These are phyloP conservation scores for Pythium grandisporangium DNA, from an alignment of 352 stramenopile species.

Conservation along the genomic window DNA sequence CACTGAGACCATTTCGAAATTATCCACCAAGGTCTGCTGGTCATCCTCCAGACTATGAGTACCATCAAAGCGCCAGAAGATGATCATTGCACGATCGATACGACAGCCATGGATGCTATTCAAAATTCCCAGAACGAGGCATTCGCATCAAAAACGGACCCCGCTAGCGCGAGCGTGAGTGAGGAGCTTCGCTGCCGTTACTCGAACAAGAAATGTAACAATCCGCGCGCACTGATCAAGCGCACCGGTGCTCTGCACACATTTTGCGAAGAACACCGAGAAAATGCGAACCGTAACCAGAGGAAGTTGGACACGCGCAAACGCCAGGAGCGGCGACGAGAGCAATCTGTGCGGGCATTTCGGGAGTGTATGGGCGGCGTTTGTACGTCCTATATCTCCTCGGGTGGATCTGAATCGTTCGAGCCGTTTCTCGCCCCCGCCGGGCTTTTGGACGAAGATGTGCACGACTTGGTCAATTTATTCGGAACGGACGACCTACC, in stretches of 20 bases:
- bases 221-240: conserved; percentile 9
- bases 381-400: too few relatives aligned
- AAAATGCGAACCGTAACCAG: conserved; percentile 16
- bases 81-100: too few relatives aligned
- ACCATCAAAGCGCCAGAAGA: too few relatives aligned
- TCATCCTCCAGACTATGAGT: too few relatives aligned
- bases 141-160: too few relatives aligned
- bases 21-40: too few relatives aligned
- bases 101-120: too few relatives aligned
- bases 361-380: too few relatives aligned
- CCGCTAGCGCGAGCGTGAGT: not conserved
- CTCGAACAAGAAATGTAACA: conserved; percentile 16
- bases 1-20: too few relatives aligned
- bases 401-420: too few relatives aligned
- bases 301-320: conserved; percentile 12
- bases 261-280: conserved; percentile 15
- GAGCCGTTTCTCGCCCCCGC: conserved; percentile 5
- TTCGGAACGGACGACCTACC: too few relatives aligned
- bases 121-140: too few relatives aligned
- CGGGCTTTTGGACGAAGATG: conserved; percentile 9
- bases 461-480: conserved; percentile 8
- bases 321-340: conserved; percentile 6
- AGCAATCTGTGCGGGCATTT: conserved; percentile 9
- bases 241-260: conserved; percentile 13
- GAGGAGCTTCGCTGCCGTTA: conserved; percentile 14